These are phyloP conservation scores for Ophiocordyceps australis DNA, from an alignment of 2,329 filamentous ascomycete species.

Conservation along the genomic window DNA sequence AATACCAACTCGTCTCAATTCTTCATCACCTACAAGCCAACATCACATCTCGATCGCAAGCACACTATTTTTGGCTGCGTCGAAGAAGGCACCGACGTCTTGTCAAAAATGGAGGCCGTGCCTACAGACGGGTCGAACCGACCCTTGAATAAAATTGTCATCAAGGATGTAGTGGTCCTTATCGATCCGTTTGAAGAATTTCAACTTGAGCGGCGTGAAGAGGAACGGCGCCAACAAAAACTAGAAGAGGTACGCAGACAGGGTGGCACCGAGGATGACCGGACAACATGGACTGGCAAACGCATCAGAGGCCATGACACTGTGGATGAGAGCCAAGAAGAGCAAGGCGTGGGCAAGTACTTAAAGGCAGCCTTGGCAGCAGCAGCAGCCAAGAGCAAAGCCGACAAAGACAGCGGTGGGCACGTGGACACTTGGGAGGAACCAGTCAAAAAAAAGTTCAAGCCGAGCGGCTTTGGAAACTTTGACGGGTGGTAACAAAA, in stretches of 20 bases:
- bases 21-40: conserved; percentile 78
- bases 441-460: conserved; percentile 66
- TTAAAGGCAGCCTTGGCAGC: conserved; percentile 37
- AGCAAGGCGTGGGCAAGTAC: conserved; percentile 57
- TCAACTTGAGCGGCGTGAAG: conserved; percentile 50
- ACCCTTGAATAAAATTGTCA: conserved; percentile 61
- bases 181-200: conserved; percentile 95
- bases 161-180: conserved; percentile 70
- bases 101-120: conserved; percentile 60
- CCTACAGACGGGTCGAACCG: conserved; percentile 59
- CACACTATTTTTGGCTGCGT: conserved; percentile 93
- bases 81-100: conserved; percentile 54
- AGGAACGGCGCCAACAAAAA: conserved; percentile 36
- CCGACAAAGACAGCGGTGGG: conserved; percentile 42
- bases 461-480: conserved; percentile 70
- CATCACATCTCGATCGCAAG: conserved; percentile 78
- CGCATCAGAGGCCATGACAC: conserved; percentile 53
- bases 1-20: conserved; percentile 93
- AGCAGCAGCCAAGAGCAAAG: no score
- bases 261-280: conserved; percentile 72
- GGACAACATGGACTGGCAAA: conserved; percentile 92
- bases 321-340: conserved; percentile 23
- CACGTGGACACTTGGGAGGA: conserved; percentile 49
- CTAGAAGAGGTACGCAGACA: conserved; percentile 42
- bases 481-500: conserved; percentile 68